Evolutionary conservation across 768 basidiomycete species (phyloP).

Genomic region (Obba rivulosa): DNA sequence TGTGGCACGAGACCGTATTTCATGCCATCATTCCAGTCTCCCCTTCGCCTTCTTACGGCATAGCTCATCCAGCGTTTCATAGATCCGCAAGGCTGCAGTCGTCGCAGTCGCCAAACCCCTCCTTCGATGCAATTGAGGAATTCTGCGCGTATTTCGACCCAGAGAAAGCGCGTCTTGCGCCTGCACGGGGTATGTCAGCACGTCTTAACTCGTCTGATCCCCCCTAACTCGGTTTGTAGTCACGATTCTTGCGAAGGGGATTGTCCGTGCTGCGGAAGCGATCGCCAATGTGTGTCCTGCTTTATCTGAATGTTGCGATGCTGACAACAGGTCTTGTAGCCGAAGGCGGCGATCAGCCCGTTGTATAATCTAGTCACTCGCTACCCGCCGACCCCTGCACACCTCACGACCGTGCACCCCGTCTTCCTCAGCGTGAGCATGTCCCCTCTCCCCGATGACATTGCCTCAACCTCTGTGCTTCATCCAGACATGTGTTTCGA

Average conservation of each 20-base stretch:
- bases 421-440: slow-evolving; percentile 55
- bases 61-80: not conserved
- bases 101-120: slow-evolving; percentile 33
- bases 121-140: slow-evolving; percentile 36
- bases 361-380: slow-evolving; percentile 55
- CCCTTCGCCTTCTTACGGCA: not conserved
- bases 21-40: too few species aligned
- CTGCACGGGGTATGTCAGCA: slow-evolving; percentile 53
- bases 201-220: slow-evolving; percentile 1
- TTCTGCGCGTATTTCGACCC: slow-evolving; percentile 65
- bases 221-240: slow-evolving; percentile 35
- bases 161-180: slow-evolving; percentile 58
- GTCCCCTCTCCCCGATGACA: not conserved
- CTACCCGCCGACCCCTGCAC: slow-evolving; percentile 50
- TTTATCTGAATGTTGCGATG: slow-evolving; percentile 9
- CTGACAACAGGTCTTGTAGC: slow-evolving; percentile 28
- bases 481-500: slow-evolving; percentile 51
- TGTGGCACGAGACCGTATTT: too few species aligned
- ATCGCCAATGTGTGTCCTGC: slow-evolving; percentile 43
- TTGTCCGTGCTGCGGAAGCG: slow-evolving; percentile 43
- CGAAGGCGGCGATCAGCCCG: slow-evolving; percentile 46
- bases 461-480: not conserved
- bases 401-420: slow-evolving; percentile 68
- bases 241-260: slow-evolving; percentile 59
- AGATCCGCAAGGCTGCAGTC: slow-evolving; percentile 58